Base-by-base conservation (phyloP, 257 asterid genomes). In the Primulina eburnea region DNA sequence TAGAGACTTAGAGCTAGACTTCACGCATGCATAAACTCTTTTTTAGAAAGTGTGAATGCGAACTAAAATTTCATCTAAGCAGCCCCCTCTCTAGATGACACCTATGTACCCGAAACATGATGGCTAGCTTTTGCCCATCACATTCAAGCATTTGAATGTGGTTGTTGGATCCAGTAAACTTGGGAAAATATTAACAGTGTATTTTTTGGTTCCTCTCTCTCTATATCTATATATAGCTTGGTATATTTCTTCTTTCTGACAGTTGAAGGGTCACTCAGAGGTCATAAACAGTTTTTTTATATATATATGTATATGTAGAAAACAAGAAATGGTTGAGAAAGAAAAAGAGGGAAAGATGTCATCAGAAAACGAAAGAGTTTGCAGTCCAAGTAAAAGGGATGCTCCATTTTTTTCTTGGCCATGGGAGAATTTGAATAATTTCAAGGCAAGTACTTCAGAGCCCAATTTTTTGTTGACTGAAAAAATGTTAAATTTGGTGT, bases 341-440 rank as follows among this genome's bases (percentile, higher is more conserved):
- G 52, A 32, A 64, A 38, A 37, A 5, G 69, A 12, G 7, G 11
- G 69, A 61, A 72, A 75, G 18, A 82, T 82, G 81, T 40, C n/a
- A 55, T n/a, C 29, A 73, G 78, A 37, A 16, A 63, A 70, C 21
- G 73, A 79, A 63, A 73, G 70, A 52, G 69, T 65, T 59, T 60
- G 37, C 81, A 62, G 67, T 64, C 55, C 65, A 32, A 78, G 69
- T 21, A 81, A 59, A 65, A 78, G 11, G 77, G 81, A 74, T 60
- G 87, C 90, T 70, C 81, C 85, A 72, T 76, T 92, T 50, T 88
- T 90, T 85, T 43, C 92, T 56, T 90, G 98, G 97, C 98, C 98
- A 68, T 92, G 98, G 98, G 83, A 86, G 74, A 84, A 85, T 47
- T 64, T 86, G 68, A 84, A 83, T 24, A 82, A 78, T 71, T 87